Percentiles rank a stretch among this genome's conserved stretches.
These are phyloP conservation scores for Nicotiana tomentosiformis DNA, from an alignment of 257 asterid species.

Conservation along the genomic window DNA sequence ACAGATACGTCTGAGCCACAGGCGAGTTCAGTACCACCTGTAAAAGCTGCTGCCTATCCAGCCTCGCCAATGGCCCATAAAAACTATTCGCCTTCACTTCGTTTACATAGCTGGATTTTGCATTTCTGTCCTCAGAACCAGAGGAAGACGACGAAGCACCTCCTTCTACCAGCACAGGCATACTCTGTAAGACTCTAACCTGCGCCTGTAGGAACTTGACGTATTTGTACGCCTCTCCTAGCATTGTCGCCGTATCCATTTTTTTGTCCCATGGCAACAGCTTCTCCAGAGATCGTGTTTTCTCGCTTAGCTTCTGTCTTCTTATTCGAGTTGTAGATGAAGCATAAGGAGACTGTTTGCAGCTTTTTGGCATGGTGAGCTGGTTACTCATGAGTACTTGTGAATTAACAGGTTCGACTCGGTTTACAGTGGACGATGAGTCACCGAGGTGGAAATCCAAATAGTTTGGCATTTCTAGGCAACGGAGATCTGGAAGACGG, in stretches of 20 bases:
- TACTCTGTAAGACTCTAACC: slow-evolving; percentile 45
- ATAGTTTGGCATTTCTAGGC: slow-evolving; percentile 28
- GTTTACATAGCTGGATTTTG: background rate
- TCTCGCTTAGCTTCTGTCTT: slow-evolving; percentile 47
- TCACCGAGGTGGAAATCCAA: background rate
- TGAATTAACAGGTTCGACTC: background rate
- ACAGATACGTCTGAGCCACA: slow-evolving; percentile 48
- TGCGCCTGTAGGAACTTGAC: slow-evolving; percentile 76
- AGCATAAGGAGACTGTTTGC: background rate
- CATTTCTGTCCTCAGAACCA: slow-evolving; percentile 1
- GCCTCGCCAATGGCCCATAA: slow-evolving; percentile 28
- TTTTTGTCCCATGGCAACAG: slow-evolving; percentile 53
- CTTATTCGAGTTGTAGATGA: background rate
- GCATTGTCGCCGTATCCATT: slow-evolving; percentile 65
- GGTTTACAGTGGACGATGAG: slow-evolving; percentile 8
- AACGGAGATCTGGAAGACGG: slow-evolving; percentile 30
- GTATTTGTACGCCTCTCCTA: slow-evolving; percentile 75
- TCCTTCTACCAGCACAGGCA: slow-evolving; percentile 34
- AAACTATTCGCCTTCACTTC: background rate
- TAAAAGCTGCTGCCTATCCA: slow-evolving; percentile 66
- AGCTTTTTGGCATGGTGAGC: background rate
- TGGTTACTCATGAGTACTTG: background rate
- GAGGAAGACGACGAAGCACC: background rate
- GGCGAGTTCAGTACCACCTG: slow-evolving; percentile 58
- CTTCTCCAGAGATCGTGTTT: slow-evolving; percentile 39